Evolutionary conservation across 371 early-diverging fungal species (phyloP), one percentile per base, ranked within the genome.

Genomic region (Lichtheimia ramosa): DNA sequence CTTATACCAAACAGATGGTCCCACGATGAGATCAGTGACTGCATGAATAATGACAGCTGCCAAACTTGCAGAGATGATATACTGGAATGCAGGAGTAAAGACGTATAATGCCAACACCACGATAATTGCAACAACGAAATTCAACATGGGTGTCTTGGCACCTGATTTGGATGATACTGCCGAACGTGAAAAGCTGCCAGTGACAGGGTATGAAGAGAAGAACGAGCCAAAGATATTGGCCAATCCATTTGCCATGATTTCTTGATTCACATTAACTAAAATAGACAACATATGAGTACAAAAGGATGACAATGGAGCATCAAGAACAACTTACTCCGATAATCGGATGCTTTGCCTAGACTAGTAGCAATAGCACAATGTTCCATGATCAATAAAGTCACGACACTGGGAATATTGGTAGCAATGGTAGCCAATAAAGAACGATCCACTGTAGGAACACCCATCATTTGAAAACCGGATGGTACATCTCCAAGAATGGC

Each of bases 121-220:
- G 43, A 93, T 79, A 13, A 78, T 61, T 6, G 86, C 91, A 2
- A 92, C 89, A 72, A 92, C 72, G 43, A 92, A 68, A 18, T 89
- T 89, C 7, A 88, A 81, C 18, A 91, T 68, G 1, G 96, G 94
- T 0, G 94, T 87, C 21, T 86, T 77, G 10, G 86, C 85, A 0
- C 91, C 91, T 5, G 84, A 80, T 52, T 81, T 82, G 57, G 79
- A 79, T 70, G 91, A 91, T 66, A 94, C 86, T 39, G 93, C 91
- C 0, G 92, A 86, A 28, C 96, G 87, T 2, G 92, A 90, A 70
- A 96, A 94, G 4, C 93, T 90, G 40, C 94, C 95, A 25, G 94
- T 92, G 0, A 88, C 83, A 14, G 94, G 89, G 70, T 85, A 92
- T 3, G 89, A 88, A 46, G 88, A 85, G 68, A 95, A 88, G 78